Percentiles rank a stretch among this genome's conserved stretches.
These are phyloP conservation scores for Eimeria sp. DNA, from an alignment of 169 alveolate genomes.

Conservation along the genomic window DNA sequence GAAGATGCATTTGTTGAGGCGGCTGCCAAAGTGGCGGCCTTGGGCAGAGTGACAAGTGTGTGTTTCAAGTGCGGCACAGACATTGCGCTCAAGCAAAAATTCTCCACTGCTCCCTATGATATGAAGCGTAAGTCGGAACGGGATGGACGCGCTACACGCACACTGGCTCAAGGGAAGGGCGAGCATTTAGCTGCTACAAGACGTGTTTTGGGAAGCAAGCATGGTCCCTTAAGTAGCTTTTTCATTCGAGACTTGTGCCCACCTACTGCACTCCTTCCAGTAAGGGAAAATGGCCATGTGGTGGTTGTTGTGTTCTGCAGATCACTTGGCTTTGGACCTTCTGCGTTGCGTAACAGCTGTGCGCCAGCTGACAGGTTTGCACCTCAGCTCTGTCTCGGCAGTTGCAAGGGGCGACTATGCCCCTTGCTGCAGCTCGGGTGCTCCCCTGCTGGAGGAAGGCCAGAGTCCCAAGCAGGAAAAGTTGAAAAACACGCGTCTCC, in stretches of 20 bases:
- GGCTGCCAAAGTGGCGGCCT: slow-evolving; percentile 11
- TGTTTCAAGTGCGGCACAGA: slow-evolving; percentile 67
- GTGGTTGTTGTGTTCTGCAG: slow-evolving; percentile 14
- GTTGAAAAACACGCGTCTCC: slow-evolving; percentile 33
- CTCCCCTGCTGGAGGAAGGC: slow-evolving; percentile 12
- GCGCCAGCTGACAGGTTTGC: slow-evolving; percentile 72
- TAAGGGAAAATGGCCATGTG: background rate
- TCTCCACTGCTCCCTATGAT: slow-evolving; percentile 49
- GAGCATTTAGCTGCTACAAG: background rate
- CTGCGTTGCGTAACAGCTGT: slow-evolving; percentile 75
- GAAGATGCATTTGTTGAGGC: slow-evolving; percentile 81
- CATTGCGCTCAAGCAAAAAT: slow-evolving; percentile 44
- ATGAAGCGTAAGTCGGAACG: slow-evolving; percentile 22
- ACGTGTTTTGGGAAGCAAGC: background rate
- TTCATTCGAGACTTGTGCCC: background rate
- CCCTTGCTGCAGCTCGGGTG: slow-evolving; percentile 17
- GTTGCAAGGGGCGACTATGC: slow-evolving; percentile 35
- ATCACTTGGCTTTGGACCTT: slow-evolving; percentile 78
- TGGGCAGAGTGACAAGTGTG: slow-evolving; percentile 68
- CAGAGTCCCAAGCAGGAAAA: background rate
- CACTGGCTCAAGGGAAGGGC: background rate
- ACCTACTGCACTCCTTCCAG: background rate
- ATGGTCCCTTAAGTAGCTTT: background rate
- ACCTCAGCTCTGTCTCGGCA: slow-evolving; percentile 48
- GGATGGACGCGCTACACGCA: background rate